phyloP scores from a whole-genome alignment of 2,329 filamentous ascomycete genomes.

The Raffaelea ambrosiae region DNA sequence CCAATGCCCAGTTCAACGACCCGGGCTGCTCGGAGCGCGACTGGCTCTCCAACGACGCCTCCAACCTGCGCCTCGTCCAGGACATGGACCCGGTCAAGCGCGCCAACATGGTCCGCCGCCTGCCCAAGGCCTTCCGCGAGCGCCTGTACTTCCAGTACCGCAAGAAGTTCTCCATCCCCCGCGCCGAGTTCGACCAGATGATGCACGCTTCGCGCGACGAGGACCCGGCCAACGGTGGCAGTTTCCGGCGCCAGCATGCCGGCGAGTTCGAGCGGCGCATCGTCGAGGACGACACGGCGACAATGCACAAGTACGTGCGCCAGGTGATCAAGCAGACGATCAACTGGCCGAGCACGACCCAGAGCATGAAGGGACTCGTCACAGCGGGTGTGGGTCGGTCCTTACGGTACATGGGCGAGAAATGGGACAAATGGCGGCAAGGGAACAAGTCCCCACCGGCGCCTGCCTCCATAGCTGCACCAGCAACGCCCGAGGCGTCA shows the following conservation, averaged over 20 bases:
- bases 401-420: constrained; percentile 73
- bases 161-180: constrained; percentile 78
- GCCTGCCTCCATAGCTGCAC: no score
- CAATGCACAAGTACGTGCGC: constrained; percentile 63
- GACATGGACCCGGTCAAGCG: constrained; percentile 89
- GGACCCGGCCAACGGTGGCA: constrained; percentile 35
- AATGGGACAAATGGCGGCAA: constrained; percentile 58
- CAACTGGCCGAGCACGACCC: constrained; percentile 81
- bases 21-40: constrained; percentile 45
- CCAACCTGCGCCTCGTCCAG: constrained; percentile 65
- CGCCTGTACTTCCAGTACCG: constrained; percentile 95
- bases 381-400: constrained; percentile 67
- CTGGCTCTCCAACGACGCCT: constrained; percentile 56
- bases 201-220: constrained; percentile 68
- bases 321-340: constrained; percentile 80
- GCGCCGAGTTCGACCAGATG: constrained; percentile 75
- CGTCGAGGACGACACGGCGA: constrained; percentile 56
- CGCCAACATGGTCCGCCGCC: constrained; percentile 90
- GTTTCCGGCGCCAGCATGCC: constrained; percentile 64
- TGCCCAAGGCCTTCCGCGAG: constrained; percentile 78
- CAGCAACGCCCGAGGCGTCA: background rate
- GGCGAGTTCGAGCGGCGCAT: constrained; percentile 83
- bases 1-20: constrained; percentile 75
- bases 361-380: constrained; percentile 75
- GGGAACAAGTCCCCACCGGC: constrained; percentile 5